Conservation (phyloP, 371 early-diverging fungal species). For the Haplosporangium sp. region DNA sequence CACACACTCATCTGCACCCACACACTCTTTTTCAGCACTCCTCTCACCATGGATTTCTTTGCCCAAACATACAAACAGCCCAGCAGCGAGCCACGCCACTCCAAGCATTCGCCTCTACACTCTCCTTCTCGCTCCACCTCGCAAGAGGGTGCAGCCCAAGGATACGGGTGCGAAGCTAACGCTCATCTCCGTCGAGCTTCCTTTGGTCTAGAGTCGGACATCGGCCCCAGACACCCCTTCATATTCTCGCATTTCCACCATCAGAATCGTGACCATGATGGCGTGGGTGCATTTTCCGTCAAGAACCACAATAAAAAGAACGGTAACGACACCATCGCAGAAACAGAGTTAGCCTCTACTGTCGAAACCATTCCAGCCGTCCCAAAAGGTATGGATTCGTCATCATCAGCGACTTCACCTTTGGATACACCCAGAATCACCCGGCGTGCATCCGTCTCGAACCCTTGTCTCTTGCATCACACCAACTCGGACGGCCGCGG, state of each 20-base stretch:
- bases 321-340: neutral
- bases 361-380: neutral
- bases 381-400: neutral
- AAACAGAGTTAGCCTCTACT: neutral
- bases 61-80: conserved; percentile 27
- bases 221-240: neutral
- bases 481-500: conserved; percentile 30
- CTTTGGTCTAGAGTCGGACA: conserved; percentile 31
- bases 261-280: neutral
- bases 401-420: neutral
- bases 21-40: neutral
- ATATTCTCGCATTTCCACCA: neutral
- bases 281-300: conserved; percentile 1
- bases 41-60: conserved; percentile 39
- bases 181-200: conserved; percentile 47
- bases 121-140: neutral
- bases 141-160: conserved; percentile 16
- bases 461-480: conserved; percentile 49
- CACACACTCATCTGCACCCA: neutral
- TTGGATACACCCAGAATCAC: neutral
- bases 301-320: conserved; percentile 17
- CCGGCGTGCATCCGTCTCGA: conserved; percentile 34
- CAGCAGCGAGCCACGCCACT: neutral
- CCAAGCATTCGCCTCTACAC: conserved; percentile 9
- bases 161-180: conserved; percentile 42